Percentiles rank a stretch among this genome's conserved stretches.
Evolutionary conservation across 495 filamentous ascomycete species (phyloP).

Genomic region (Aspergillus affinis): DNA sequence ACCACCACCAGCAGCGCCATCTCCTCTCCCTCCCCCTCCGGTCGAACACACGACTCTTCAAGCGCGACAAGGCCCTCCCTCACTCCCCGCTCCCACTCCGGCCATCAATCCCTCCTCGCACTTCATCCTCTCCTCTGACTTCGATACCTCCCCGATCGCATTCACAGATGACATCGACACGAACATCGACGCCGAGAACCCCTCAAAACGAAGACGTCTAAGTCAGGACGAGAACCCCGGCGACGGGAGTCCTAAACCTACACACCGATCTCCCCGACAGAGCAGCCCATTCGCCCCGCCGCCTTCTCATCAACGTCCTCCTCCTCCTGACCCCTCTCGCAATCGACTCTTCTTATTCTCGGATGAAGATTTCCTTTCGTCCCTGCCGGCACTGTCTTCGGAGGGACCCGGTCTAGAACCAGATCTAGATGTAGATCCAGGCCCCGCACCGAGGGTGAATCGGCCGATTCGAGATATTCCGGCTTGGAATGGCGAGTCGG

Average conservation of each 20-base stretch:
- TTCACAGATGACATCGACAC: conserved; percentile 32
- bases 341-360: conserved; percentile 35
- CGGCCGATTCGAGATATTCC: conserved; percentile 7
- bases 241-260: neutral
- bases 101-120: conserved; percentile 11
- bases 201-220: conserved; percentile 42
- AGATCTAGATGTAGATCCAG: neutral
- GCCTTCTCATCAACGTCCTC: no score
- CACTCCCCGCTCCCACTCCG: conserved; percentile 15
- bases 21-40: conserved; percentile 3
- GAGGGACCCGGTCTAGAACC: conserved; percentile 12
- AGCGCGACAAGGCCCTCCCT: no score
- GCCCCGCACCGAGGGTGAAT: neutral
- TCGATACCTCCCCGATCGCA: conserved; percentile 39
- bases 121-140: conserved; percentile 50
- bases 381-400: conserved; percentile 11
- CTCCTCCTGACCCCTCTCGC: neutral
- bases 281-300: neutral
- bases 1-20: neutral
- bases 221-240: conserved; percentile 23
- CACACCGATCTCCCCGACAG: neutral
- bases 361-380: conserved; percentile 33
- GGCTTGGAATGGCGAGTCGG: conserved; percentile 32
- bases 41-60: no score
- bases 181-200: conserved; percentile 13